phyloP scores from a whole-genome alignment of 768 basidiomycete genomes.

The Boletus sensibilis region DNA sequence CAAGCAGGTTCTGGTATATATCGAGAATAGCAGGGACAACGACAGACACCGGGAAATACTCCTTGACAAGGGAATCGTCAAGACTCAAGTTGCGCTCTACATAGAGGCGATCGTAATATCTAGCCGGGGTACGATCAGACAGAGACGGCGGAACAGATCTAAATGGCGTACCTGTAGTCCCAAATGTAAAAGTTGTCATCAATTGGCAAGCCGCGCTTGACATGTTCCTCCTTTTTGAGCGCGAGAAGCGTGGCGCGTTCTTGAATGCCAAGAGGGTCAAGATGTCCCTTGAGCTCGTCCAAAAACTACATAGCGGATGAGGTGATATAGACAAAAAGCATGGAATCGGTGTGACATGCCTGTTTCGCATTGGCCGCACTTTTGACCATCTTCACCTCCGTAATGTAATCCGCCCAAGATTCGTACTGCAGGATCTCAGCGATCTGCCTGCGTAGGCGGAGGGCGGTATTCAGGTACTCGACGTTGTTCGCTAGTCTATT shows the following conservation, averaged over 20 bases:
- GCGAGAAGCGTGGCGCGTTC: constrained; percentile 66
- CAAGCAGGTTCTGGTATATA: constrained; percentile 81
- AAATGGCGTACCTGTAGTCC: constrained; percentile 65
- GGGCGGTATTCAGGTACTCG: constrained; percentile 63
- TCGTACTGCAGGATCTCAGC: constrained; percentile 67
- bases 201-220: constrained; percentile 54
- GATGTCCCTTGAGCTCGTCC: constrained; percentile 68
- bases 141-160: not conserved
- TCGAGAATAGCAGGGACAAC: constrained; percentile 80
- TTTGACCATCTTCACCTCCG: constrained; percentile 87
- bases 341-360: constrained; percentile 34
- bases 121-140: constrained; percentile 10
- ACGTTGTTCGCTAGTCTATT: constrained; percentile 66
- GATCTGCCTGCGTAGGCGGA: constrained; percentile 69
- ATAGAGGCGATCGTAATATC: constrained; percentile 39
- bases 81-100: constrained; percentile 65
- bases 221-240: constrained; percentile 74
- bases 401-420: constrained; percentile 82
- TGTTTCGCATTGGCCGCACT: constrained; percentile 56
- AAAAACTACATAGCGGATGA: constrained; percentile 55
- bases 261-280: constrained; percentile 67
- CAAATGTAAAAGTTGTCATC: constrained; percentile 78
- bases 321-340: not conserved
- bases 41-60: constrained; percentile 84
- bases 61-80: constrained; percentile 78